These are phyloP conservation scores for Tephrocybe rancida DNA, from an alignment of 768 basidiomycete genomes.

Conservation along the genomic window DNA sequence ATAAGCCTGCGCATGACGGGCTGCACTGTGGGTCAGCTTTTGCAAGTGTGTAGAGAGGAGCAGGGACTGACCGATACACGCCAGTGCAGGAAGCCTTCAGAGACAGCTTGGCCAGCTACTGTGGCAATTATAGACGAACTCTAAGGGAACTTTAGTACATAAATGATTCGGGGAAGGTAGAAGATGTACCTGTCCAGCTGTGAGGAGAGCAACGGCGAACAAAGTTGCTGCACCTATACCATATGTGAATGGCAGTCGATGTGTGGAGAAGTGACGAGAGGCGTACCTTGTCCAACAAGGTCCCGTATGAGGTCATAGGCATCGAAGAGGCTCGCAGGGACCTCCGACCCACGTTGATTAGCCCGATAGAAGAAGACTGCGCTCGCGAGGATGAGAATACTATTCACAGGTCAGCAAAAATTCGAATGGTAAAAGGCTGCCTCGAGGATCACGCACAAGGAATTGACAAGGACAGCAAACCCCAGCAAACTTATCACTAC, in stretches of 20 bases:
- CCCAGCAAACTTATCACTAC: constrained; percentile 72
- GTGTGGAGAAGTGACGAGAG: not conserved
- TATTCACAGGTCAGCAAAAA: constrained; percentile 23
- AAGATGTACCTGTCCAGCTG: constrained; percentile 67
- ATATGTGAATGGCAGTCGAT: not conserved
- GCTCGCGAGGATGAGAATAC: constrained; percentile 80
- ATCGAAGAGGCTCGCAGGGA: constrained; percentile 79
- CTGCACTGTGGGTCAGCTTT: constrained; percentile 33
- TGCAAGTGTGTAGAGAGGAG: constrained; percentile 1
- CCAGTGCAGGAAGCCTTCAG: constrained; percentile 90
- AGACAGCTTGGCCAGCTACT: constrained; percentile 86
- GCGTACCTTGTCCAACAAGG: constrained; percentile 63
- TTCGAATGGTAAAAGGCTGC: constrained; percentile 3
- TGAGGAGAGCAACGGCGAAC: constrained; percentile 85
- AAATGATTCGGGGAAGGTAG: not conserved
- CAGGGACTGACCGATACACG: constrained; percentile 61
- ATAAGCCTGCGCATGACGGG: constrained; percentile 77
- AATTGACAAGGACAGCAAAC: constrained; percentile 88
- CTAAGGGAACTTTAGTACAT: constrained; percentile 23
- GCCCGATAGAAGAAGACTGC: constrained; percentile 74
- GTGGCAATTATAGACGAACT: constrained; percentile 90
- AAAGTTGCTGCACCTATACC: constrained; percentile 75
- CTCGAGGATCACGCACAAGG: constrained; percentile 50
- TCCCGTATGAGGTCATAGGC: constrained; percentile 73
- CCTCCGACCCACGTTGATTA: constrained; percentile 20